Base-by-base conservation (phyloP, 768 basidiomycete genomes). In the Pleurotus ostreatus region DNA sequence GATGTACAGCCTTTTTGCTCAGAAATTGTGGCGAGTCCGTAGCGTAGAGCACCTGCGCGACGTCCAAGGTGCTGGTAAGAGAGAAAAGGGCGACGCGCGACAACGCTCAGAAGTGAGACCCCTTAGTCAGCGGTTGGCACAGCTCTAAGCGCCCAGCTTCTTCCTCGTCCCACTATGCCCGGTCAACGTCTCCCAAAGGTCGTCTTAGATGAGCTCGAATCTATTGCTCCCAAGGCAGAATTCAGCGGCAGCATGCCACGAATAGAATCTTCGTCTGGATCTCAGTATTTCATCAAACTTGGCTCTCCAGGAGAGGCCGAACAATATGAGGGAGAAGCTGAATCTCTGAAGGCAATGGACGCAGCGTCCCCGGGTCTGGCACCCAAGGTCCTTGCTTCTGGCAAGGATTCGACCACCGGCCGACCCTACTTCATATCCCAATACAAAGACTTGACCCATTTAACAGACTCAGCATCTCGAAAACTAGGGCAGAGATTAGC, bases 391-490 rank as follows among this genome's bases (percentile, higher is more conserved):
- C 63, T 89, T 20, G 75, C 78, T 5, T 75, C 65, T 44, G 86
- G 85, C 3, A 55, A 75, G 16, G 65, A 70, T 11, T 60, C 66
- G 5, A 22, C 20, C 11, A 25, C 49, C 18, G 79, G 77, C 8
- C 67, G 63, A 34, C 86, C 88, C 0, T 87, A 78, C 65, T 86
- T 91, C 70, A 77, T 92, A 46, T 87, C 85, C 0, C 86, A 91
- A 66, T 89, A 88, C 74, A 89, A 83, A 65, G 74, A 83, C 34
- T 69, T 91, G 13, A 65, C 68, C 0, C 62, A 73, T 26, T 71
- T 92, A 13, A 76, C 76, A 11, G 65, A 69, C 20, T 60, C 68
- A 15, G 71, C 82, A 11, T 85, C 81, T 2, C 67, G 69, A 46
- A 62, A 69, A 11, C 74, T 92, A 5, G 90, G 81, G 7, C 74